Percentiles rank a stretch among this genome's conserved stretches.
phyloP scores from a whole-genome alignment of 129 eudicot species.

The Arctium minus region DNA sequence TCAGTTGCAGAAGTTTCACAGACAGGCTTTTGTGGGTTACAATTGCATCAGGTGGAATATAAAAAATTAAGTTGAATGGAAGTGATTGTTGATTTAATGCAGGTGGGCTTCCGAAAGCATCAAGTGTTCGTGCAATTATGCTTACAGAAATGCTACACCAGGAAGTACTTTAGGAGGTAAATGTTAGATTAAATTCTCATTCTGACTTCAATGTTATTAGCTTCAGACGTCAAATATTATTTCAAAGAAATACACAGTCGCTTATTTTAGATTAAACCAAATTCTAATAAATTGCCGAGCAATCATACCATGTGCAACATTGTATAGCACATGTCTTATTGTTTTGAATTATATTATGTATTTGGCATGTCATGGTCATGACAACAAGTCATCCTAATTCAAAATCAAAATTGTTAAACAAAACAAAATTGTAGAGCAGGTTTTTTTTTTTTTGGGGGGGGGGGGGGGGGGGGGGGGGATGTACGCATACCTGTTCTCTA shows the following conservation, averaged over 20 bases:
- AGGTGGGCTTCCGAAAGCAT: constrained; percentile 99
- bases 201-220: neutral
- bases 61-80: neutral
- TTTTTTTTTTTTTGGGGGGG: no score
- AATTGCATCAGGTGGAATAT: neutral
- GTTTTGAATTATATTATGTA: no score
- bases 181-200: neutral
- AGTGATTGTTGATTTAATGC: constrained; percentile 22
- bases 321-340: no score
- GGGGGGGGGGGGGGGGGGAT: no score
- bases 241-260: neutral
- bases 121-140: constrained; percentile 71
- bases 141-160: constrained; percentile 96
- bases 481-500: no score
- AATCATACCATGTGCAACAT: no score
- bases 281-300: no score
- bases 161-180: constrained; percentile 90
- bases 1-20: neutral
- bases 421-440: no score
- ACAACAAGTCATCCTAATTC: no score
- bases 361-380: no score
- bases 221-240: constrained; percentile 2
- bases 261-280: neutral
- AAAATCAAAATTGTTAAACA: no score
- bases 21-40: neutral